These are phyloP conservation scores for Colletotrichum chlorophyti DNA, from an alignment of 2,329 filamentous ascomycete genomes.

Conservation along the genomic window DNA sequence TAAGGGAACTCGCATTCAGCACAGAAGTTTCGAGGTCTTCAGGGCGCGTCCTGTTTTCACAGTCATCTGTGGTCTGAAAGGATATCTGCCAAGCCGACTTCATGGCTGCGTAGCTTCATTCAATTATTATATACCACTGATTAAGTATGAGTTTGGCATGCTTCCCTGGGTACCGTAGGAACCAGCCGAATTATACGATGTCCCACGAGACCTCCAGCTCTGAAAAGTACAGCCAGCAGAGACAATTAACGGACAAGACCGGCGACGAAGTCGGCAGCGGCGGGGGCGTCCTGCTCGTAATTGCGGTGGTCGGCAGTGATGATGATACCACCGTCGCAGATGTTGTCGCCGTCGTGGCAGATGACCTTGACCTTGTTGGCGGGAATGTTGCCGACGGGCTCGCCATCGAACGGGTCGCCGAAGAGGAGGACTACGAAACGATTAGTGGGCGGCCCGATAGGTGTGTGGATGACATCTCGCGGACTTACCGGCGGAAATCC, in stretches of 20 bases:
- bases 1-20: too few relatives aligned
- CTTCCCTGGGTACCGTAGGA: too few relatives aligned
- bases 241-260: slow-evolving; percentile 14
- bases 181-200: too few relatives aligned
- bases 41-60: too few relatives aligned
- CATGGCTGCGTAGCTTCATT: too few relatives aligned
- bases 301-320: slow-evolving; percentile 36
- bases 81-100: too few relatives aligned
- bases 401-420: slow-evolving; percentile 26
- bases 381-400: slow-evolving; percentile 5
- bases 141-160: too few relatives aligned
- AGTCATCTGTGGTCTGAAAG: too few relatives aligned
- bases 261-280: slow-evolving; percentile 37
- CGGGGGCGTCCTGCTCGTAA: slow-evolving; percentile 37
- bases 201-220: too few relatives aligned
- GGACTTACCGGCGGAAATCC: slow-evolving; percentile 35
- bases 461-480: background rate
- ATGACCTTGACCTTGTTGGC: slow-evolving; percentile 32
- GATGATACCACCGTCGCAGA: slow-evolving; percentile 37
- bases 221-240: fast-evolving
- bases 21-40: too few relatives aligned
- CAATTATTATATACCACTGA: too few relatives aligned
- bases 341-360: slow-evolving; percentile 41
- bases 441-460: background rate
- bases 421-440: slow-evolving; percentile 23